Conservation (phyloP, 1,139 yeast genomes). For the Debaryomyces nepalensis region DNA sequence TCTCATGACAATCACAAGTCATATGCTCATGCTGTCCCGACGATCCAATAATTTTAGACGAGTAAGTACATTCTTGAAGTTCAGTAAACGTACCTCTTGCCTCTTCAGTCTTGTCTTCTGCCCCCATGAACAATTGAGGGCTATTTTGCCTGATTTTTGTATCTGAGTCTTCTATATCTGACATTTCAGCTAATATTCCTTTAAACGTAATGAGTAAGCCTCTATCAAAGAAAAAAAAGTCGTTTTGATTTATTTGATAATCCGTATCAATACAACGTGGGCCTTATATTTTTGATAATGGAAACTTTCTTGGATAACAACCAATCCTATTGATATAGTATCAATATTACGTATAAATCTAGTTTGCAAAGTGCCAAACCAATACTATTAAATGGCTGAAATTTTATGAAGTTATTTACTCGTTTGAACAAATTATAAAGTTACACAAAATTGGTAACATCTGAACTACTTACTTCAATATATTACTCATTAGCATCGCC, state of each 20-base stretch:
- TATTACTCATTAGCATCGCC: slow-evolving; percentile 22
- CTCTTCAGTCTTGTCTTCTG: slow-evolving; percentile 69
- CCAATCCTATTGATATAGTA: not conserved
- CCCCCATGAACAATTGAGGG: slow-evolving; percentile 47
- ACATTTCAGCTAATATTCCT: slow-evolving; percentile 11
- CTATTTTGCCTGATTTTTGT: slow-evolving; percentile 17
- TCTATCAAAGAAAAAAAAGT: too few relatives aligned
- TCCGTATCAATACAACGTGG: not conserved
- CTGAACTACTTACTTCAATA: slow-evolving; percentile 14
- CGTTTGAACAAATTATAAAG: slow-evolving; percentile 4
- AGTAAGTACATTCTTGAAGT: slow-evolving; percentile 64
- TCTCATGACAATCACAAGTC: slow-evolving; percentile 85
- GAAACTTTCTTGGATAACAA: not conserved
- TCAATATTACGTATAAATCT: not conserved
- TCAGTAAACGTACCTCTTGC: slow-evolving; percentile 63
- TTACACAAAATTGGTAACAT: slow-evolving; percentile 15
- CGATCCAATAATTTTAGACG: slow-evolving; percentile 60
- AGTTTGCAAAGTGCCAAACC: not conserved
- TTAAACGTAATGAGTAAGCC: too few relatives aligned
- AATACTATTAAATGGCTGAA: slow-evolving; percentile 7
- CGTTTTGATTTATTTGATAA: not conserved
- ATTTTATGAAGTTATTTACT: slow-evolving; percentile 7
- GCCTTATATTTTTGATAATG: not conserved
- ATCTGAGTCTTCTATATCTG: slow-evolving; percentile 16
- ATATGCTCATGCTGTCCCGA: slow-evolving; percentile 74